Percentiles rank a stretch among this genome's conserved stretches.
Evolutionary conservation across 257 asterid genomes (phyloP).

Genomic region (Jacaranda mimosifolia): DNA sequence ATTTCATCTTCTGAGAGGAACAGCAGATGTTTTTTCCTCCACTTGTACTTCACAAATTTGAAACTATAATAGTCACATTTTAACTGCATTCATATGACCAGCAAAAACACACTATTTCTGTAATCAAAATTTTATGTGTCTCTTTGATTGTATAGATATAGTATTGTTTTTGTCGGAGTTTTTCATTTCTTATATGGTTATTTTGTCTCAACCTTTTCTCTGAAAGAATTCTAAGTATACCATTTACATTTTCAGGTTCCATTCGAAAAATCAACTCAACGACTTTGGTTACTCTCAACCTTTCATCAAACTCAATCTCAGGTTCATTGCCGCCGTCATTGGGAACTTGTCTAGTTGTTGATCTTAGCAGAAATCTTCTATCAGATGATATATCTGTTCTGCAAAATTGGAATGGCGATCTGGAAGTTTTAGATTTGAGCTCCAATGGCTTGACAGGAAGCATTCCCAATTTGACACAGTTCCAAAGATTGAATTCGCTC

Average conservation of each 20-base stretch:
- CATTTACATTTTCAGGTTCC: conserved; percentile 61
- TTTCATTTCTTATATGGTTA: not conserved
- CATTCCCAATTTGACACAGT: conserved; percentile 68
- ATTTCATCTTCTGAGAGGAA: not conserved
- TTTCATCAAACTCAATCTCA: conserved; percentile 75
- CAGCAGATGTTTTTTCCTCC: not conserved
- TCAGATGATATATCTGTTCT: conserved; percentile 61
- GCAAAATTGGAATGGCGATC: conserved; percentile 60
- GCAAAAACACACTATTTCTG: not conserved
- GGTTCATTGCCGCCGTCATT: conserved; percentile 73
- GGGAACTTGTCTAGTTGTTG: conserved; percentile 70
- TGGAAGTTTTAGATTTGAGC: conserved; percentile 80
- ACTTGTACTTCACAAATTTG: not conserved
- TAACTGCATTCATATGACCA: not conserved
- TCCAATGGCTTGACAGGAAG: conserved; percentile 76
- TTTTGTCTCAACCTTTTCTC: conserved; percentile 1
- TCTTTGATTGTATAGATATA: conserved; percentile 11
- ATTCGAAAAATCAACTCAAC: conserved; percentile 72
- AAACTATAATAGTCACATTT: conserved; percentile 16
- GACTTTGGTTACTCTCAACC: conserved; percentile 68
- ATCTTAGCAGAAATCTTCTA: conserved; percentile 74
- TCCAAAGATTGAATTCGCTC: conserved; percentile 60
- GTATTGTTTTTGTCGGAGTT: not conserved
- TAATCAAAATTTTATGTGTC: not conserved
- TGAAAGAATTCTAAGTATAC: conserved; percentile 34